phyloP scores from a whole-genome alignment of 2,329 filamentous ascomycete genomes.

The Colletotrichum tropicale region DNA sequence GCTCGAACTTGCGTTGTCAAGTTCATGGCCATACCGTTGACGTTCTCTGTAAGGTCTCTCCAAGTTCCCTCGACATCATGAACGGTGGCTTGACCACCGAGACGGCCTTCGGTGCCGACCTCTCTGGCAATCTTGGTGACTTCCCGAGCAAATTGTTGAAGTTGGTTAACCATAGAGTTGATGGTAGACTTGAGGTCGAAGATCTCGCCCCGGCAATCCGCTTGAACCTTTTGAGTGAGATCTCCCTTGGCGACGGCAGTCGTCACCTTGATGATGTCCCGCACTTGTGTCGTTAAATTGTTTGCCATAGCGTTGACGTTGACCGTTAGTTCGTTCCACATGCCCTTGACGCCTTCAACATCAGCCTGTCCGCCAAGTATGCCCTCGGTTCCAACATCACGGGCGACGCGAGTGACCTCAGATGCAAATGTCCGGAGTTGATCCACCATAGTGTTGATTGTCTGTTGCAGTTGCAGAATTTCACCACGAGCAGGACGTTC shows the following conservation, averaged over 20 bases:
- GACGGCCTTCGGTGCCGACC: slow-evolving; percentile 92
- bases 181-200: slow-evolving; percentile 96
- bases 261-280: slow-evolving; percentile 88
- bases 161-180: slow-evolving; percentile 98
- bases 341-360: slow-evolving; percentile 83
- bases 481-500: slow-evolving; percentile 81
- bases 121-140: slow-evolving; percentile 96
- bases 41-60: slow-evolving; percentile 93
- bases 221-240: slow-evolving; percentile 94
- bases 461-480: slow-evolving; percentile 83
- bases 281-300: slow-evolving; percentile 85
- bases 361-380: slow-evolving; percentile 83
- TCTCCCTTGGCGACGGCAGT: slow-evolving; percentile 82
- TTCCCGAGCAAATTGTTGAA: slow-evolving; percentile 95
- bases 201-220: slow-evolving; percentile 90
- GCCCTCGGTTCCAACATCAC: slow-evolving; percentile 85
- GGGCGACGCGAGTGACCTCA: slow-evolving; percentile 81
- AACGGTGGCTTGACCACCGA: slow-evolving; percentile 93
- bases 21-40: slow-evolving; percentile 99
- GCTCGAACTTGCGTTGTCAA: slow-evolving; percentile 96
- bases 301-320: slow-evolving; percentile 91
- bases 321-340: slow-evolving; percentile 87
- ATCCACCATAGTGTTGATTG: slow-evolving; percentile 90
- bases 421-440: slow-evolving; percentile 83
- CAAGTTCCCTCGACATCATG: slow-evolving; percentile 97